A percentile compares a stretch with the other conserved stretches of the same genome.
These are phyloP conservation scores for Backusella luteola DNA, from an alignment of 192 early-diverging fungal species.

Conservation along the genomic window DNA sequence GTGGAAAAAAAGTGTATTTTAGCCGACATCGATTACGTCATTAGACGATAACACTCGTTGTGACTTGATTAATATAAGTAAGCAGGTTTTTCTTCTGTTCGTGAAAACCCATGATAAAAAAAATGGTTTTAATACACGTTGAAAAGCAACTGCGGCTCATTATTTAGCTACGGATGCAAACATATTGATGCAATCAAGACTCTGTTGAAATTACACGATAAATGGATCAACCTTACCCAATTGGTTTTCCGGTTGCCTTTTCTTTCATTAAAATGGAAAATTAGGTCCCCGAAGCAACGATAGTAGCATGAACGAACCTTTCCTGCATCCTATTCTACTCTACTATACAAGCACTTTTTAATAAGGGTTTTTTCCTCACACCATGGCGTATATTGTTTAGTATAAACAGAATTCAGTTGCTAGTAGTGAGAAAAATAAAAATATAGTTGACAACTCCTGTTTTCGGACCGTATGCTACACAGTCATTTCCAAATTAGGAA, in stretches of 20 bases:
- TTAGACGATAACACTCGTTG: background rate
- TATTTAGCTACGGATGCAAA: background rate
- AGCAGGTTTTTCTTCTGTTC: background rate
- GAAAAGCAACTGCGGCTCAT: background rate
- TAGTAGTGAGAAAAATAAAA: background rate
- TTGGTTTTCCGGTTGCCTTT: background rate
- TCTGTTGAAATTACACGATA: background rate
- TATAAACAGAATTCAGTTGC: no score
- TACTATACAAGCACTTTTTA: background rate
- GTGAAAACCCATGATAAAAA: background rate
- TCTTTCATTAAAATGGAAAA: background rate
- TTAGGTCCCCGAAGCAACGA: background rate
- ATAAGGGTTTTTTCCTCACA: no score
- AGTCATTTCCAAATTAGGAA: background rate
- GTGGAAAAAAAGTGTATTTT: slow-evolving; percentile 6
- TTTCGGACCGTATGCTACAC: background rate
- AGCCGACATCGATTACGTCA: slow-evolving; percentile 2
- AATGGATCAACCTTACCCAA: background rate
- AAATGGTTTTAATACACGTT: background rate
- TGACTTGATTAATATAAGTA: slow-evolving; percentile 5
- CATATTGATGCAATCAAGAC: background rate
- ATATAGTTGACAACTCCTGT: background rate
- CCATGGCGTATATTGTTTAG: no score
- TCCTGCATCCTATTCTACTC: background rate
- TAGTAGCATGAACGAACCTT: background rate